Conservation (phyloP, 352 stramenopile genomes). For the Phytophthora citrophthora region DNA sequence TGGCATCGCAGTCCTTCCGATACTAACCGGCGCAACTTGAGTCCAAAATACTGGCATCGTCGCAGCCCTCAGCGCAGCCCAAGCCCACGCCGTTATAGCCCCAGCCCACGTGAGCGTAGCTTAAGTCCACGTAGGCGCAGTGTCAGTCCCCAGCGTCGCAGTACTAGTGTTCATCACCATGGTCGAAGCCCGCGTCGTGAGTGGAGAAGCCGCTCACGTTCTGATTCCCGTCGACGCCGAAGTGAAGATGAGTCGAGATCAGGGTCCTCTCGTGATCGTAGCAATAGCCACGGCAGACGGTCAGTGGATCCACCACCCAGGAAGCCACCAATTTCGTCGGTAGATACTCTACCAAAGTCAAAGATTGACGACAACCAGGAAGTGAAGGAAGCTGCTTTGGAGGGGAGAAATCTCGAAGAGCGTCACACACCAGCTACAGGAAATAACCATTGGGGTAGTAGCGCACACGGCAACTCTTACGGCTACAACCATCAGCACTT, state of each 20-base stretch:
- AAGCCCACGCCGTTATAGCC: slow-evolving; percentile 5
- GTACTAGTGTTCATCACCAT: slow-evolving; percentile 13
- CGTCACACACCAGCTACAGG: background rate
- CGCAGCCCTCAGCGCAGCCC: slow-evolving; percentile 8
- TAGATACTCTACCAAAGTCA: background rate
- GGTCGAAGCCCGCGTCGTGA: slow-evolving; percentile 18
- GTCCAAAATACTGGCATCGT: slow-evolving; percentile 1
- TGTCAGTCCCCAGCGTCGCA: slow-evolving; percentile 18
- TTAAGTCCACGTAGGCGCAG: slow-evolving; percentile 11
- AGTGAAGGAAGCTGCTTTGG: slow-evolving; percentile 2
- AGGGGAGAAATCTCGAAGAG: slow-evolving; percentile 5
- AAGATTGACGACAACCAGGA: slow-evolving; percentile 1
- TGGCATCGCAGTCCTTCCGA: slow-evolving; percentile 1
- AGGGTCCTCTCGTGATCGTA: slow-evolving; percentile 28
- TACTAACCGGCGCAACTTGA: too few species aligned
- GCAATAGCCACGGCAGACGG: slow-evolving; percentile 14
- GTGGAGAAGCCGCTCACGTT: slow-evolving; percentile 28
- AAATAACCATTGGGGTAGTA: slow-evolving; percentile 8
- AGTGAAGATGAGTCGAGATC: slow-evolving; percentile 23
- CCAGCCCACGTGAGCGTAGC: slow-evolving; percentile 7
- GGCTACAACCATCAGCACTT: slow-evolving; percentile 19
- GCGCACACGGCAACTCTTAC: slow-evolving; percentile 1
- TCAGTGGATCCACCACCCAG: slow-evolving; percentile 1
- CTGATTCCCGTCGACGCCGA: slow-evolving; percentile 16
- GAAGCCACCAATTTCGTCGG: slow-evolving; percentile 1